Conservation (phyloP, 345 rosid genomes). For the Eucalyptus paniculata region DNA sequence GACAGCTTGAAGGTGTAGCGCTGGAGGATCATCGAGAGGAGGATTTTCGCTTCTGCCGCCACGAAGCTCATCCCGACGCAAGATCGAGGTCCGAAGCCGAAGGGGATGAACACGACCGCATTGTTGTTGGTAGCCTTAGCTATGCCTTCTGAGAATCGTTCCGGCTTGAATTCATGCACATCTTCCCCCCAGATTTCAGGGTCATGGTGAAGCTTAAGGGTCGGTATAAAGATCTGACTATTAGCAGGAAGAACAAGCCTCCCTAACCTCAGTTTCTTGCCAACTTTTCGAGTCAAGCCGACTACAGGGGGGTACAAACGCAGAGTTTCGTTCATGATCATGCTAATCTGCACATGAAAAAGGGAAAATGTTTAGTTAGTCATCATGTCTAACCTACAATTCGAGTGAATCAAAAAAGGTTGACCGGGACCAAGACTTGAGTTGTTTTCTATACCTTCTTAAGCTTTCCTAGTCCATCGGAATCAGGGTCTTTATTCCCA, state of each 20-base stretch:
- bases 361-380: background rate
- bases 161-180: constrained; percentile 15
- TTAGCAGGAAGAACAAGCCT: constrained; percentile 1
- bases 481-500: constrained; percentile 10
- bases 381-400: background rate
- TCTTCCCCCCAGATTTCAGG: constrained; percentile 24
- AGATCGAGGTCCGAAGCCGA: constrained; percentile 19
- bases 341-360: background rate
- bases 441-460: constrained; percentile 8
- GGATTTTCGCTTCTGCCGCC: constrained; percentile 8
- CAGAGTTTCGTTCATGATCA: constrained; percentile 14
- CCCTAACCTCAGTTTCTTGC: constrained; percentile 3
- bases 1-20: constrained; percentile 14
- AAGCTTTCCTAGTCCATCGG: constrained; percentile 14
- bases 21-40: constrained; percentile 28
- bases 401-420: background rate
- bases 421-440: background rate
- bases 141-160: constrained; percentile 18
- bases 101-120: constrained; percentile 10
- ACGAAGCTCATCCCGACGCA: constrained; percentile 30
- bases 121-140: constrained; percentile 22
- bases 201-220: constrained; percentile 5
- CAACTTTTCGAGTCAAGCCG: background rate
- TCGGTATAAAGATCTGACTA: background rate
- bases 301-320: constrained; percentile 16